Conservation (phyloP, 2,329 filamentous ascomycete genomes). For the Pseudonectria foliicola region DNA sequence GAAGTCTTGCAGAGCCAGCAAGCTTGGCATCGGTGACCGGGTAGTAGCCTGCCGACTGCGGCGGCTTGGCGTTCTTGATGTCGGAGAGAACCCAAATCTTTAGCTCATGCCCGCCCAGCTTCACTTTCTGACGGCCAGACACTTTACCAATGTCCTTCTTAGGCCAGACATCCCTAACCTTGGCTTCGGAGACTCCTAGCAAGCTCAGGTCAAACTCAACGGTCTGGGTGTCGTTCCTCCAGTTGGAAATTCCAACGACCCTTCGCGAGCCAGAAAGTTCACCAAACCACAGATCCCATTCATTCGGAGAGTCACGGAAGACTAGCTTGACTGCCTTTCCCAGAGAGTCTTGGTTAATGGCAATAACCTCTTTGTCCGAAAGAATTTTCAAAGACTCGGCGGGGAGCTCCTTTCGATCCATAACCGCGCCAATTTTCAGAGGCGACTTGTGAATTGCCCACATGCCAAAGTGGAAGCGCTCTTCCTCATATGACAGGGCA, state of each 20-base stretch:
- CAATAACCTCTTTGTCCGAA: constrained; percentile 46
- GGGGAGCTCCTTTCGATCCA: constrained; percentile 31
- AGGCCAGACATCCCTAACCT: constrained; percentile 34
- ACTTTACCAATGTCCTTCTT: constrained; percentile 24
- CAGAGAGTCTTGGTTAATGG: constrained; percentile 50
- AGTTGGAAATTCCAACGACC: constrained; percentile 43
- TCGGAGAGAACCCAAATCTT: constrained; percentile 31
- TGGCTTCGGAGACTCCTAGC: constrained; percentile 33
- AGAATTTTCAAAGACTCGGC: constrained; percentile 35
- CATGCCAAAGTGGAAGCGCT: constrained; percentile 45
- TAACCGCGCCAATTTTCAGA: constrained; percentile 38
- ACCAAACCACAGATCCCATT: constrained; percentile 46
- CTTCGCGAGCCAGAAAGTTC: constrained; percentile 35
- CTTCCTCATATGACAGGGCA: constrained; percentile 37
- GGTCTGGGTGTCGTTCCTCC: constrained; percentile 36
- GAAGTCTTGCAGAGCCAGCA: constrained; percentile 26
- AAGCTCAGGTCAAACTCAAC: constrained; percentile 35
- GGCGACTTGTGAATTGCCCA: constrained; percentile 47
- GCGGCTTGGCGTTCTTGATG: constrained; percentile 17
- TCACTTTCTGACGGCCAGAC: constrained; percentile 24
- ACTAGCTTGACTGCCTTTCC: constrained; percentile 44
- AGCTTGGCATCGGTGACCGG: constrained; percentile 29
- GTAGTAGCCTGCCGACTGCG: constrained; percentile 31
- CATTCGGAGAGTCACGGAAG: constrained; percentile 38
- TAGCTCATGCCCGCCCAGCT: constrained; percentile 32